A percentile compares a stretch with the other conserved stretches of the same genome.
These are phyloP conservation scores for Scleroderma bovista DNA, from an alignment of 768 basidiomycete genomes.

Conservation along the genomic window DNA sequence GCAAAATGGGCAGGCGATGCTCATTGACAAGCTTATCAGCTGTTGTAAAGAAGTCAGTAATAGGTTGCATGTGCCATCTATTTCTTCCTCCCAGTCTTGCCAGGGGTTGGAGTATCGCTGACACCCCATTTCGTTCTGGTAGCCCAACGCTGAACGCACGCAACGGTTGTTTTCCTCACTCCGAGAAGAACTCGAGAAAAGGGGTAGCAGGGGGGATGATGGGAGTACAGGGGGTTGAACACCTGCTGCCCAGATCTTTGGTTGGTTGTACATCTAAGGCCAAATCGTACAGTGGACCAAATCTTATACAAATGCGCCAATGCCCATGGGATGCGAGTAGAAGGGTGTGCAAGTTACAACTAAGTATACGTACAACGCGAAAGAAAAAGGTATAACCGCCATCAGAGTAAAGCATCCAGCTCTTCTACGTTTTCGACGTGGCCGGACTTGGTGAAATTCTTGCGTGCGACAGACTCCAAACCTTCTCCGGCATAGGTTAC, in stretches of 20 bases:
- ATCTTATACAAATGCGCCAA: background rate
- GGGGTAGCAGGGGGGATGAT: constrained; percentile 45
- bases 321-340: background rate
- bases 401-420: constrained; percentile 59
- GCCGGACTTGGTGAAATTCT: constrained; percentile 72
- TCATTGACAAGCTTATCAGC: constrained; percentile 78
- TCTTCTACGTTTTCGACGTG: constrained; percentile 60
- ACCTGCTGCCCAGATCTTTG: constrained; percentile 6
- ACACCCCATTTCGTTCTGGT: constrained; percentile 3
- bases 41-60: constrained; percentile 81
- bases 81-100: background rate
- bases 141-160: constrained; percentile 82
- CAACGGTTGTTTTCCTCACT: constrained; percentile 76
- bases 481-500: constrained; percentile 94
- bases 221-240: constrained; percentile 40
- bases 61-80: background rate
- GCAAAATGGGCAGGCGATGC: constrained; percentile 69
- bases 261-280: background rate
- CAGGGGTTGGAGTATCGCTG: background rate
- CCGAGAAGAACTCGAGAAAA: constrained; percentile 79
- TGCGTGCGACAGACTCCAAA: constrained; percentile 70
- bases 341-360: constrained; percentile 1
- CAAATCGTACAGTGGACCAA: background rate
- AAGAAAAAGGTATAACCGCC: no score
- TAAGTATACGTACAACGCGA: background rate